Base-by-base conservation (phyloP, 495 filamentous ascomycete species). In the Thermothielavioides terrestris region DNA sequence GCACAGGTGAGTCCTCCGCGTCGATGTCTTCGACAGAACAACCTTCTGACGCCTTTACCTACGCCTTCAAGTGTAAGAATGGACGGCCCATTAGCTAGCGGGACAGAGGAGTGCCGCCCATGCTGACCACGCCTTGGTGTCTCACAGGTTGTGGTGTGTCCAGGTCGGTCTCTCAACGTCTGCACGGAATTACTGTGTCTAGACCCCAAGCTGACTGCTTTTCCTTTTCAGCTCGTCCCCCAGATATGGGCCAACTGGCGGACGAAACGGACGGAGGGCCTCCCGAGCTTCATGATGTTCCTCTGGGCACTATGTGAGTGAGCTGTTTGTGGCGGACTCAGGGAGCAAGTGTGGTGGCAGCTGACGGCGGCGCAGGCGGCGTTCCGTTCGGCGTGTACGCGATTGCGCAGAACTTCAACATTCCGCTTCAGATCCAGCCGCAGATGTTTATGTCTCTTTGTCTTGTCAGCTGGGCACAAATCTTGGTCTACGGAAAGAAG, bases 211-310 rank as follows among this genome's bases (percentile, higher is more conserved):
- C 35, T 47, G 2, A 54, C 26, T 8, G 0, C 50, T 12, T 9
- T 25, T n/a, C 1, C 50, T 12, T 9, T 25, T n/a, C 22, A 73
- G 68, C 53, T 74, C 0, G 42, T 74, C 6, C 71, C 70, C 23
- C 70, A 73, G 54, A 83, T 87, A 66, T 88, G 83, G 83, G 74
- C 77, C 49, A 89, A 86, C 61, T 86, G 78, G 74, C 68, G 71
- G 9, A 72, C 67, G 10, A 89, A 89, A 56, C 76, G 76, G 42
- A 88, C 85, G 1, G 82, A 87, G 34, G 85, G 85, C 0, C 69
- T 89, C 1, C 85, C 85, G 4, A 78, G 74, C 0, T 52, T 68
- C 14, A 89, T 89, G 85, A 82, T 87, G 77, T 79, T 88, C 46
- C 61, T 88, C 2, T 89, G 85, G 84, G 81, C 81, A 20, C 60